These are phyloP conservation scores for Geotrichum ghanense DNA, from an alignment of 805 yeast genomes.

Conservation along the genomic window DNA sequence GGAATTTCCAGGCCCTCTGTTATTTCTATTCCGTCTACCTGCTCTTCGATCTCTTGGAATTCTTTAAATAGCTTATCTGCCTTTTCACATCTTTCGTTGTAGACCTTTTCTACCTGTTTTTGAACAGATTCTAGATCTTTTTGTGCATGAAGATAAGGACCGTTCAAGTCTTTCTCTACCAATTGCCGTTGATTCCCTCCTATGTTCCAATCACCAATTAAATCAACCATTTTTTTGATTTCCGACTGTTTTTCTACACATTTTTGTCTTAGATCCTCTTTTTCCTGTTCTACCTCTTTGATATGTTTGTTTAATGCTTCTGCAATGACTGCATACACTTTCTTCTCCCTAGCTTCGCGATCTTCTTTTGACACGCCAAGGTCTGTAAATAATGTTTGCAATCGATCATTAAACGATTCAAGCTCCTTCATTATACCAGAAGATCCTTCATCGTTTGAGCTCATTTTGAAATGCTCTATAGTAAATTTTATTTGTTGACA, in stretches of 20 bases:
- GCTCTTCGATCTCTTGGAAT: slow-evolving; percentile 11
- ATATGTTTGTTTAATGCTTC: slow-evolving; percentile 22
- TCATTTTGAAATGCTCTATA: background rate
- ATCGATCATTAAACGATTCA: slow-evolving; percentile 15
- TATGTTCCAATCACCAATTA: slow-evolving; percentile 13
- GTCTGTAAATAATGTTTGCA: slow-evolving; percentile 19
- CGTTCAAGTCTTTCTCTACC: slow-evolving; percentile 10
- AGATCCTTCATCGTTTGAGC: slow-evolving; percentile 8
- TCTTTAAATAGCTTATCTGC: slow-evolving; percentile 11
- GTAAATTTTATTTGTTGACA: too few relatives aligned
- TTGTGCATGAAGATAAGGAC: slow-evolving; percentile 15
- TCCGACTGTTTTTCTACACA: slow-evolving; percentile 15
- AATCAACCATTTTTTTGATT: slow-evolving; percentile 16
- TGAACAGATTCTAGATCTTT: slow-evolving; percentile 10
- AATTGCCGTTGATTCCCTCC: slow-evolving; percentile 7
- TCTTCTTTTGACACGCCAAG: slow-evolving; percentile 14
- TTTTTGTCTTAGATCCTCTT: slow-evolving; percentile 14
- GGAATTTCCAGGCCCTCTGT: slow-evolving; percentile 10
- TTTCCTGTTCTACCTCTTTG: slow-evolving; percentile 17
- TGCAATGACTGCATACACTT: slow-evolving; percentile 18
- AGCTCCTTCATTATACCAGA: slow-evolving; percentile 20
- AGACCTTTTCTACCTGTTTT: slow-evolving; percentile 12
- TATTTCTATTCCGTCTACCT: slow-evolving; percentile 16
- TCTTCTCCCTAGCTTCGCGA: slow-evolving; percentile 18
- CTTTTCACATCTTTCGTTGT: slow-evolving; percentile 14